A percentile compares a stretch with the other conserved stretches of the same genome.
phyloP scores from a whole-genome alignment of 805 yeast genomes.

The Candida manassasensis region DNA sequence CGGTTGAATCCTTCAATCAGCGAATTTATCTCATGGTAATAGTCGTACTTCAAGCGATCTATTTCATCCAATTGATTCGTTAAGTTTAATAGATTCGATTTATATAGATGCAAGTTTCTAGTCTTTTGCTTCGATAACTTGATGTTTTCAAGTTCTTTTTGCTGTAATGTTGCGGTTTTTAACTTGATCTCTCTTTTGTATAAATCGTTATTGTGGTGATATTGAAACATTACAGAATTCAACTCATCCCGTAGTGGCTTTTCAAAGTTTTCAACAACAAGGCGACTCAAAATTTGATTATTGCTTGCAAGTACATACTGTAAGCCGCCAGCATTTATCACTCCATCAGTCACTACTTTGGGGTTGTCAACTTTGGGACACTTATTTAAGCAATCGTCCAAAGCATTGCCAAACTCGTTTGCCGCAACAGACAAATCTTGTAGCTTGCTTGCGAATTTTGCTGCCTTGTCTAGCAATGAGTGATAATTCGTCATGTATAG shows the following conservation, averaged over 20 bases:
- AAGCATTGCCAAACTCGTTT: conserved; percentile 63
- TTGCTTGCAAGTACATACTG: conserved; percentile 75
- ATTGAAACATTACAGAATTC: conserved; percentile 39
- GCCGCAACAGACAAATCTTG: conserved; percentile 52
- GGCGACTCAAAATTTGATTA: conserved; percentile 61
- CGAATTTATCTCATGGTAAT: conserved; percentile 59
- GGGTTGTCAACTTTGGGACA: conserved; percentile 24
- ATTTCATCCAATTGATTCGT: conserved; percentile 76
- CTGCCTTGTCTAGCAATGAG: conserved; percentile 45
- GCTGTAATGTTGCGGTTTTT: conserved; percentile 48
- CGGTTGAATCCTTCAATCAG: conserved; percentile 58
- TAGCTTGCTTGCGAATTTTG: conserved; percentile 44
- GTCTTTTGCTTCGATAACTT: conserved; percentile 55
- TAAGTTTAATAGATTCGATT: conserved; percentile 59
- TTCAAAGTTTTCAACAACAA: conserved; percentile 52
- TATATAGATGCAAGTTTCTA: conserved; percentile 64
- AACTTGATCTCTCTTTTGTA: conserved; percentile 52
- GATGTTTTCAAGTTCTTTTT: conserved; percentile 57
- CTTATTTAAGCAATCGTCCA: conserved; percentile 42
- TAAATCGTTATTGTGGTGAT: conserved; percentile 43
- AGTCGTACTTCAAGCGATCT: conserved; percentile 69
- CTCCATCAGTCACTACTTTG: conserved; percentile 47
- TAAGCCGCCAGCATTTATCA: conserved; percentile 70
- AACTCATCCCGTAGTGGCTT: conserved; percentile 47
- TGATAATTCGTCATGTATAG: conserved; percentile 45